phyloP scores from a whole-genome alignment of 2,329 filamentous ascomycete species.

The Aspergillus arachidicola region DNA sequence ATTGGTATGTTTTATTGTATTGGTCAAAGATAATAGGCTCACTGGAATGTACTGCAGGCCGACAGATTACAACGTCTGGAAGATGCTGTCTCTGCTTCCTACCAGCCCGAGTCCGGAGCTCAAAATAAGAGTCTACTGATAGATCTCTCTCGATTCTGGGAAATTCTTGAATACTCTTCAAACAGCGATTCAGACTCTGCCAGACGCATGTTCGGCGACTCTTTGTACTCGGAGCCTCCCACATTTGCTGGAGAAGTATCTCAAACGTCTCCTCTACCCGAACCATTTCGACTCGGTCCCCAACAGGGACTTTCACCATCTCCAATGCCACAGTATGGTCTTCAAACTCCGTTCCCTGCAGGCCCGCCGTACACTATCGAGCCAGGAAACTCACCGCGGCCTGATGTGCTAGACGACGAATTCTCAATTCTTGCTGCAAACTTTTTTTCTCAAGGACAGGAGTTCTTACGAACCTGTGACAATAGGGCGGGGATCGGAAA shows the following conservation, averaged over 20 bases:
- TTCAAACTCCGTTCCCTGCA: slow-evolving; percentile 21
- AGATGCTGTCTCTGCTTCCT: slow-evolving; percentile 49
- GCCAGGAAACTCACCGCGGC: slow-evolving; percentile 25
- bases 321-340: slow-evolving; percentile 22
- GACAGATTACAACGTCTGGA: slow-evolving; percentile 47
- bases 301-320: slow-evolving; percentile 21
- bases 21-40: background rate
- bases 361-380: slow-evolving; percentile 18
- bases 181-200: slow-evolving; percentile 42
- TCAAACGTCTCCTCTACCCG: slow-evolving; percentile 47
- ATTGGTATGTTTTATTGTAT: slow-evolving; percentile 34
- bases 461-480: slow-evolving; percentile 43
- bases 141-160: slow-evolving; percentile 52
- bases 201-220: slow-evolving; percentile 46
- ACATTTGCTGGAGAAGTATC: slow-evolving; percentile 41
- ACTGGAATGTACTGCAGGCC: slow-evolving; percentile 33
- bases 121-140: slow-evolving; percentile 45
- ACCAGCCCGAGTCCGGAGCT: slow-evolving; percentile 38
- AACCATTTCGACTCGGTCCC: slow-evolving; percentile 43
- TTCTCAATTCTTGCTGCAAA: slow-evolving; percentile 51
- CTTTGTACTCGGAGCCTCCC: slow-evolving; percentile 36
- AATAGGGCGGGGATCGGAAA: slow-evolving; percentile 40
- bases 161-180: slow-evolving; percentile 52
- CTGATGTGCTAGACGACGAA: slow-evolving; percentile 42
- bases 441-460: slow-evolving; percentile 51